Evolutionary conservation across 2,329 filamentous ascomycete species (phyloP), one percentile per base, ranked within the genome.

Genomic region (Botrytis hyacinthi): DNA sequence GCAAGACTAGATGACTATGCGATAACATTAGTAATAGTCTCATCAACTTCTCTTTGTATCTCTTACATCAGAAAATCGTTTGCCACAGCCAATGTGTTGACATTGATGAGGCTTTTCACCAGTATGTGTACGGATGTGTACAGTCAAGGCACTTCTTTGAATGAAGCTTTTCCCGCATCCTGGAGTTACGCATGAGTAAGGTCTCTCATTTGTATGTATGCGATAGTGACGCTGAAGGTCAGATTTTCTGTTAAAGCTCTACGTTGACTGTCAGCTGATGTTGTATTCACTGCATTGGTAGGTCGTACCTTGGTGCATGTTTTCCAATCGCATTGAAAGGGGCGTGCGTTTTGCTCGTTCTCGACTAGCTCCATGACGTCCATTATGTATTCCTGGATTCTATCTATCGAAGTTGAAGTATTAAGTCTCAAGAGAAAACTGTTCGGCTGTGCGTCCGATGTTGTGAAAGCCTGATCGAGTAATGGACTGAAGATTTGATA

Each of bases 221-320:
- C 90, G 87, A 79, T 91, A 91, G 79, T 92, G 90, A 79, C 90
- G 86, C 79, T 91, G 89, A 74, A 92, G 83, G 78, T 92, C 90
- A 29, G 90, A 92, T 81, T 92, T 92, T 78, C 90, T 86, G 82
- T 92, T 92, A 84, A 92, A 92, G 82, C 88, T 90, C 90, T 92
- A 77, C 22, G 40, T 22, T 59, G 20, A 54, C 46, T 46, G 70
- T 77, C 62, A 75, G 74, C 44, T 71, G 42, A 63, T 29, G 40
- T 63, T 65, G 60, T 37, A 40, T 44, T 46, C 22, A 57, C 18
- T 44, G 20, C 60, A 63, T 22, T 14, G 40, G 44, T 26, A 32
- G 18, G n/a, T 73, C 85, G 74, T 82, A 91, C 89, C 85, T 91
- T 91, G 78, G 84, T 87, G 81, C 89, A 91, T 35, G 83, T 82